Evolutionary conservation across 345 rosid genomes (phyloP).

Genomic region (Moricandia arvensis): DNA sequence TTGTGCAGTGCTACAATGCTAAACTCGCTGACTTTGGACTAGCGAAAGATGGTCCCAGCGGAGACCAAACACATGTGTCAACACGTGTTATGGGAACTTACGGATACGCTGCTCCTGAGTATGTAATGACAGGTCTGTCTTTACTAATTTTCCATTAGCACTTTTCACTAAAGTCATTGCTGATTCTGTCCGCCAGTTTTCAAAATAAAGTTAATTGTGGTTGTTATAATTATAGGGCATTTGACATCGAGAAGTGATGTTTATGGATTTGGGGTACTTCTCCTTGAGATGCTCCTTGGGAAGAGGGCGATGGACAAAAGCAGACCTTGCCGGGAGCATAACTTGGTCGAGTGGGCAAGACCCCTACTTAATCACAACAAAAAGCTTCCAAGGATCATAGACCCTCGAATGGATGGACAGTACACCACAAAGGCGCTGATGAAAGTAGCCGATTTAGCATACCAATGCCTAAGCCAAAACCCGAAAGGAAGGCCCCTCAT

Average conservation of each 20-base stretch:
- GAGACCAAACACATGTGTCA: slow-evolving; percentile 98
- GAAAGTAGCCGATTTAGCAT: slow-evolving; percentile 75
- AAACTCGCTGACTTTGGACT: slow-evolving; percentile 96
- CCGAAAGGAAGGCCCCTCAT: slow-evolving; percentile 52
- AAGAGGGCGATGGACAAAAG: slow-evolving; percentile 93
- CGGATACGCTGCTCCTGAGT: slow-evolving; percentile 98
- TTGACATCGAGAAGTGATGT: slow-evolving; percentile 96
- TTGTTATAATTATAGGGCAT: slow-evolving; percentile 61
- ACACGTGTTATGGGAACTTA: slow-evolving; percentile 99
- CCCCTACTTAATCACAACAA: slow-evolving; percentile 80
- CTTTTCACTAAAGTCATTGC: not conserved
- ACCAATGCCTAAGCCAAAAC: slow-evolving; percentile 92
- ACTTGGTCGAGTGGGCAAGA: slow-evolving; percentile 96
- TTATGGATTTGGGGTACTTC: slow-evolving; percentile 92
- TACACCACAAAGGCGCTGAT: slow-evolving; percentile 56
- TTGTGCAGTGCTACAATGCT: slow-evolving; percentile 73
- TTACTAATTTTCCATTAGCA: not conserved
- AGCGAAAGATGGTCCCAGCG: slow-evolving; percentile 98
- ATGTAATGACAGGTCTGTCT: slow-evolving; percentile 86
- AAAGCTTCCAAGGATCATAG: slow-evolving; percentile 83
- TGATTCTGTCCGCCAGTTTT: not conserved
- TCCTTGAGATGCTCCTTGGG: slow-evolving; percentile 94
- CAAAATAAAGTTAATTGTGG: not conserved
- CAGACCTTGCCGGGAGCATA: slow-evolving; percentile 84
- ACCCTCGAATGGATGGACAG: slow-evolving; percentile 91